Base-by-base conservation (phyloP, 306 rosid species). In the Cucumis hystrix region DNA sequence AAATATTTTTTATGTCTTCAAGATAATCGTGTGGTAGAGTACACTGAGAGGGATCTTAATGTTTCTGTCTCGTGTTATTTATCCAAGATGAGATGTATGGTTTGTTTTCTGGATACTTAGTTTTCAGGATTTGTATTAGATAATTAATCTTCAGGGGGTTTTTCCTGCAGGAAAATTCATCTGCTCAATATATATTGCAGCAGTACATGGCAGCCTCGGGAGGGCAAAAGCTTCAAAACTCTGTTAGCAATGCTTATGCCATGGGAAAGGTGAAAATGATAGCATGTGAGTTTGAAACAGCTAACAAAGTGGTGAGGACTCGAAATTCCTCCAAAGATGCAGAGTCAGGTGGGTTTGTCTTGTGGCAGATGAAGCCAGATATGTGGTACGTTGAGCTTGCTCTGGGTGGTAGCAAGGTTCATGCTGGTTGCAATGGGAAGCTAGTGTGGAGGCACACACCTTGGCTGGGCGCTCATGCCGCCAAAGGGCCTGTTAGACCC, bases 341-440 rank as follows among this genome's bases (percentile, higher is more conserved):
- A 5, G 99, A 96, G 51, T 87, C 97, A 0, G 99, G 99, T 20
- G 98, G 99, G 43, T 96, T 96, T 80, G 97, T 96, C 78, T 80
- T 96, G 82, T 96, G 99, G 99, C 98, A 96, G 87, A 96, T 96
- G 99, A 88, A 88, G 83, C 99, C 97, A 0, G 98, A 92, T 78
- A 96, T 88, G 99, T 96, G 99, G 99, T 96, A 96, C 64, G 99
- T 92, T 63, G 99, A 96, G 85, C 99, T 96, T 79, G 99, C 98
- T 67, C 88, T 96, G 56, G 99, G 98, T 54, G 99, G 93, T 49
- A 96, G 96, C 87, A 96, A 96, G 88, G 99, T 96, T 80, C 99
- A 89, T 54, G 99, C 99, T 7, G 99, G 99, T 76, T 96, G 98
- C 90, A 96, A 96, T 15, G 98, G 99, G 60, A 84, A 90, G 78